Evolutionary conservation across 2,329 filamentous ascomycete species (phyloP).

Genomic region (Talaromyces sp.): DNA sequence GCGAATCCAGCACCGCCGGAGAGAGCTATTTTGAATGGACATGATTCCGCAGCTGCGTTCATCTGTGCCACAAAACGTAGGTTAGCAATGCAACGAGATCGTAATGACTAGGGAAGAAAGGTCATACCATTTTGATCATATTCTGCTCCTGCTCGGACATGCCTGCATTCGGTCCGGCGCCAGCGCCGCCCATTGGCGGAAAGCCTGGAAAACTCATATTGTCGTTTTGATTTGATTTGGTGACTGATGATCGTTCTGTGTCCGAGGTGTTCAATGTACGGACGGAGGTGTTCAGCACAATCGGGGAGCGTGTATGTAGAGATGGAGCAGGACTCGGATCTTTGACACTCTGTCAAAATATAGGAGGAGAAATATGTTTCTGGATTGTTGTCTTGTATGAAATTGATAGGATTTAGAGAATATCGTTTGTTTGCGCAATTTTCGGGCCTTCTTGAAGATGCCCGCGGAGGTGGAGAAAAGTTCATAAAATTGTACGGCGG

Average conservation of each 20-base stretch:
- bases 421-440: background rate
- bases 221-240: background rate
- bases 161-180: conserved; percentile 27
- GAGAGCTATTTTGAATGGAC: conserved; percentile 81
- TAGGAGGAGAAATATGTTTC: background rate
- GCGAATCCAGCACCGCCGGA: conserved; percentile 92
- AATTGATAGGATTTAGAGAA: background rate
- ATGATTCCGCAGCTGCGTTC: conserved; percentile 85
- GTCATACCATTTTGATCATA: conserved; percentile 48
- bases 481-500: conserved; percentile 14
- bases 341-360: background rate
- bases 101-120: no score
- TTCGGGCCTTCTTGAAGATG: background rate
- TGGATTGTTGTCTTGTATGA: background rate
- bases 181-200: conserved; percentile 31
- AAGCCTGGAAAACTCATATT: conserved; percentile 40
- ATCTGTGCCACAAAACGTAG: conserved; percentile 57
- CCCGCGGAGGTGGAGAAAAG: conserved; percentile 16
- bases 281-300: background rate
- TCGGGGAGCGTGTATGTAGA: background rate
- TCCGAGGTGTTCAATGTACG: background rate
- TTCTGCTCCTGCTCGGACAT: conserved; percentile 49
- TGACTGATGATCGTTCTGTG: background rate
- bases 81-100: conserved; percentile 4
- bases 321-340: background rate